Base-by-base conservation (phyloP, 352 stramenopile genomes). In the Thraustochytrium sp. region DNA sequence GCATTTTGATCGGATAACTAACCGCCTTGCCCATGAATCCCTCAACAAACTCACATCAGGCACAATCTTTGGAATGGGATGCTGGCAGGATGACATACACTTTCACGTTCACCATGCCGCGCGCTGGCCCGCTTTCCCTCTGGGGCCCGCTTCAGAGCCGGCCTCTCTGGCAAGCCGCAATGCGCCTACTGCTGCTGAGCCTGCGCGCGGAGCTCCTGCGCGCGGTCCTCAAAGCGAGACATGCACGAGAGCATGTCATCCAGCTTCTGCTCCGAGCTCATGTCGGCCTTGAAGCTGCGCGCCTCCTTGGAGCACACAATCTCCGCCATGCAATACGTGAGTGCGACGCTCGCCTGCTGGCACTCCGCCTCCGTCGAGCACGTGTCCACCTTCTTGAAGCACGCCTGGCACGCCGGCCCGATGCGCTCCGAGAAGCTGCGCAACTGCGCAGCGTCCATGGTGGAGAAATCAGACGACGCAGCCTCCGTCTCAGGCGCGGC, bases 271-370 rank as follows among this genome's bases (percentile, higher is more conserved):
- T 90, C 90, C 40, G 82, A 85, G n/a, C 92, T 87, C 63, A 95
- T 89, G 65, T 89, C 89, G 56, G 91, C 88, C 38, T 90, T 90
- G 75, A 94, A 94, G 36, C 87, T 84, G 61, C 74, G 76, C 11
- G 91, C 92, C 63, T 94, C 88, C 0, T 88, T 76, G 2, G 90
- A 88, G 73, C 91, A 95, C 40, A 96, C 91, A 83, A 96, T 91
- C 56, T 89, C 88, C 2, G 89, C 92, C 92, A 96, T 94, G 87
- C 93, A 97, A 26, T 94, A 89, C 76, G 94, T 93, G 18, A 97
- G 88, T 76, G 91, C 92, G 38, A 94, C 93, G 37, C 90, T 91
- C 4, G 92, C 92, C 85, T 93, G 90, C 16, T 91, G 91, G 84
- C 92, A 95, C 73, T 92, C 89, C 63, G 92, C 84, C 77, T 97